Conservation (phyloP, 192 early-diverging fungal genomes). For the Umbelopsis isabellina region DNA sequence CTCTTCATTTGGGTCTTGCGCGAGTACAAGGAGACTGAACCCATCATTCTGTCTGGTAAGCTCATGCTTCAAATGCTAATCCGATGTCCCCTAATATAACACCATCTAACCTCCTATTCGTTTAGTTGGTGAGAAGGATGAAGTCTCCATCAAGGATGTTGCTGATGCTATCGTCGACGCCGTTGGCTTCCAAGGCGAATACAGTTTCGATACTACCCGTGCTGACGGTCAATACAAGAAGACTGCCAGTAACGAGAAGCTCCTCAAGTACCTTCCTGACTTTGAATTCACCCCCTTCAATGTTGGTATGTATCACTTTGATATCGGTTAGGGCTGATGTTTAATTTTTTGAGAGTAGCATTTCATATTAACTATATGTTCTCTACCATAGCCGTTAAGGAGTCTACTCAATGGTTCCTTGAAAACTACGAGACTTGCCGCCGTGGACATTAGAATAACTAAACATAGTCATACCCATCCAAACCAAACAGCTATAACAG, state of each 20-base stretch:
- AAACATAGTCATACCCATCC: constrained; percentile 16
- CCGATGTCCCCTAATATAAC: background rate
- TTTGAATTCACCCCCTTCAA: constrained; percentile 83
- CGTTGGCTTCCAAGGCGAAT: constrained; percentile 66
- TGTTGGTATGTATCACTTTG: constrained; percentile 43
- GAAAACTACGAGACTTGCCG: constrained; percentile 66
- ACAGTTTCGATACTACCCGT: constrained; percentile 71
- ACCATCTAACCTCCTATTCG: background rate
- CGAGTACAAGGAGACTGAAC: constrained; percentile 78
- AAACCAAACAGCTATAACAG: background rate
- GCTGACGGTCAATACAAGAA: constrained; percentile 85
- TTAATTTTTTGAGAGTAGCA: no score
- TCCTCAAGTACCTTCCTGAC: constrained; percentile 67
- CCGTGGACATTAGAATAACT: constrained; percentile 40
- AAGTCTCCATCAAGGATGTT: constrained; percentile 78
- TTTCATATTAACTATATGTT: background rate
- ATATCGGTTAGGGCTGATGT: background rate
- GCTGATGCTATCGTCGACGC: constrained; percentile 75
- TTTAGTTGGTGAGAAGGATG: constrained; percentile 74
- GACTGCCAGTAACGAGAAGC: constrained; percentile 82
- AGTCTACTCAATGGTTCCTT: constrained; percentile 76
- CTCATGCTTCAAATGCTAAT: background rate
- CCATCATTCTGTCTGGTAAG: constrained; percentile 81
- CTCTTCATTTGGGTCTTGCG: constrained; percentile 82
- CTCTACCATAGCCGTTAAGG: constrained; percentile 54